phyloP scores from a whole-genome alignment of 257 asterid species.

The Penstemon barbatus region DNA sequence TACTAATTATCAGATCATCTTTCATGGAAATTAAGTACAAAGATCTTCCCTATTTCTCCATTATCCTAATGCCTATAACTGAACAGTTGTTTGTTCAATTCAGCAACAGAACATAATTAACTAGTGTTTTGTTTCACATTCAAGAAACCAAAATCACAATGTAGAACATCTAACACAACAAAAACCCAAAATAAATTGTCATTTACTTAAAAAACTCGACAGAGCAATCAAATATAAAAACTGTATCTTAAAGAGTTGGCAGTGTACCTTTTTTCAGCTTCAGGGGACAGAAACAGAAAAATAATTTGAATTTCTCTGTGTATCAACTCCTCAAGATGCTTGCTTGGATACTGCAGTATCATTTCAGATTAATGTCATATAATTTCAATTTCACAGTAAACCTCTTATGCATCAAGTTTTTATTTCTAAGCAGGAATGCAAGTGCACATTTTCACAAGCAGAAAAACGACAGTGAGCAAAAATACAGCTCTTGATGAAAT shows the following conservation, averaged over 20 bases:
- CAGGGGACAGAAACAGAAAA: constrained; percentile 43
- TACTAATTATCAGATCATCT: no score
- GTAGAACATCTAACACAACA: neutral
- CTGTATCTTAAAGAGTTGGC: constrained; percentile 1
- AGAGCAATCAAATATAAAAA: constrained; percentile 5
- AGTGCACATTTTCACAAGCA: neutral
- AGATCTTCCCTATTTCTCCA: no score
- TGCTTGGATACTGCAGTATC: constrained; percentile 61
- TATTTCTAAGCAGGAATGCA: no score
- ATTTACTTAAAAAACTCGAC: neutral
- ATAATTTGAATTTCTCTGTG: constrained; percentile 34
- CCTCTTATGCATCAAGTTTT: neutral
- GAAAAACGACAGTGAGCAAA: neutral
- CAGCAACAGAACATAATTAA: no score
- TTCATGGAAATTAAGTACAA: no score
- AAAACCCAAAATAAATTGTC: neutral
- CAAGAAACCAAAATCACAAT: no score
- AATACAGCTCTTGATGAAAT: neutral
- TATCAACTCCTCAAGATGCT: constrained; percentile 58
- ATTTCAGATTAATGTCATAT: constrained; percentile 45
- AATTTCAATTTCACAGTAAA: constrained; percentile 10
- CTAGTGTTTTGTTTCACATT: no score
- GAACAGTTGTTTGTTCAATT: no score
- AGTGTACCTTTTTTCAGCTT: constrained; percentile 53
- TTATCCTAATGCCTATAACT: neutral